Base-by-base conservation (phyloP, 768 basidiomycete genomes). In the Termitomyces sp. region DNA sequence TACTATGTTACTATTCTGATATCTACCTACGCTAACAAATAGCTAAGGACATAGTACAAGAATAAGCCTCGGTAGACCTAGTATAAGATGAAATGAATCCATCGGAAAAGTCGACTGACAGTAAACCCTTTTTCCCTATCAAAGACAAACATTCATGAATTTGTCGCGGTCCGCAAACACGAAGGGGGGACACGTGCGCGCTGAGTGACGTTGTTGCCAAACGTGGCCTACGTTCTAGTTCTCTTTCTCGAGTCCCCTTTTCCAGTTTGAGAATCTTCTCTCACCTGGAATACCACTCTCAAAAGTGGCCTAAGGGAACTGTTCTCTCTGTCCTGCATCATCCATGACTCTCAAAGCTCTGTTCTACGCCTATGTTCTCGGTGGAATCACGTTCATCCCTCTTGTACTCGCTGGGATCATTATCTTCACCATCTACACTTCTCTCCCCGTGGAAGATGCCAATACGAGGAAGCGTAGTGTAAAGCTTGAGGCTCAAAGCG, bases 321-420 rank as follows among this genome's bases (percentile, higher is more conserved):
- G 45, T 29, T 46, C 29, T 27, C 17, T 23, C 17, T 29, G 27
- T 41, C 17, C 46, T 32, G 48, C 46, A 50, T 37, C 40, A 32
- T 41, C 31, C 60, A 90, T 92, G 90, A 81, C 80, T 56, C 67
- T 91, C 63, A 86, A 80, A 66, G 82, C 87, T 2, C 71, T 94
- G 50, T 63, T 92, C 60, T 86, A 95, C 67, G 89, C 89, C 34
- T 97, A 97, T 71, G 73, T 97, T 58, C 77, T 97, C 43, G 95
- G 95, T 53, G 95, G 94, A 43, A 59, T 97, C 60, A 96, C 95
- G 2, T 90, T 96, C 71, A 75, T 97, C 55, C 95, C 95, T 19
- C 80, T 97, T 45, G 67, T 90, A 62, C 62, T 92, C 65, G 73
- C 81, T 61, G 73, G 70, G 23, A 58, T 81, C 63, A 61, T 94